Base-by-base conservation (phyloP, 2,329 filamentous ascomycete genomes). In the Fusarium marasasianum region DNA sequence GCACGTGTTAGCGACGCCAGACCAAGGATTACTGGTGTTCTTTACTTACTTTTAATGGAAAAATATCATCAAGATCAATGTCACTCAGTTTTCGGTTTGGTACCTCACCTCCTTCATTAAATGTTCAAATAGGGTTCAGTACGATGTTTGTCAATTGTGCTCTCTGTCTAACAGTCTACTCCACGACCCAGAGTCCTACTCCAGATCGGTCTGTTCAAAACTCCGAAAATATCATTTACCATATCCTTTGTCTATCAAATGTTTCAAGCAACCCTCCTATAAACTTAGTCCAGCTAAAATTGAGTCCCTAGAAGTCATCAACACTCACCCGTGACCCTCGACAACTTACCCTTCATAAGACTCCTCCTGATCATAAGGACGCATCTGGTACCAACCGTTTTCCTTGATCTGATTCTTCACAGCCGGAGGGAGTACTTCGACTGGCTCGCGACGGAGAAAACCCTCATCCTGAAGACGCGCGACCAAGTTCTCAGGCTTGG, bases 311-410 rank as follows among this genome's bases (percentile, higher is more conserved):
- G 20, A 41, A 14, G 10, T 41, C 15, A 44, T 35, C 12, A 33
- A 29, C 14, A 20, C 20, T 37, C 10, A 43, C 29, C 37, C 4
- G 10, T 4, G 17, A 33, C 29, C 37, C 6, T 8, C 4, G 17
- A 26, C 20, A 14, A 13, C 47, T 43, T 26, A 69, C 14, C 15
- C 18, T 8, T 14, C 10, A 26, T n/a, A 17, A 29, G 20, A 24
- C 8, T 57, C 38, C 11, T 37, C 57, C 33, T 22, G 63, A 29
- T 62, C 54, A 22, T 6, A 29, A 31, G 65, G 67, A 7, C 40
- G 51, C 14, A 70, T 70, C 24, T 65, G 58, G 5, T 38, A 44
- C 67, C 66, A 70, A 4, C 59, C 59, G 10, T 53, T 45, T 1
- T 26, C 17, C 37, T 66, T 22, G 13, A 70, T 70, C 3, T 18